Base-by-base conservation (phyloP, 257 asterid genomes). In the Lantana camara region DNA sequence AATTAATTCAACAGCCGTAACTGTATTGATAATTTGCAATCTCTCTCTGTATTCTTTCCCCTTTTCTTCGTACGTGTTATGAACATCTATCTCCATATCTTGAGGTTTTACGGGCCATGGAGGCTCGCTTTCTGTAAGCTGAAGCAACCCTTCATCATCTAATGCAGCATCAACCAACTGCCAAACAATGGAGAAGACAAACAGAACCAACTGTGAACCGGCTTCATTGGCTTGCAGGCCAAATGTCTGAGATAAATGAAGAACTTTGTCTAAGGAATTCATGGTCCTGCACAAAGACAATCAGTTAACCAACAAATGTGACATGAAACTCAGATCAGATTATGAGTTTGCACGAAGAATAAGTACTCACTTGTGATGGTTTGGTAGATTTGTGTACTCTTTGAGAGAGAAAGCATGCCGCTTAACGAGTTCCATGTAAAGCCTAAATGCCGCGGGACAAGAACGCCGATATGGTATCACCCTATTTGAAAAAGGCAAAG, bases 71-170 rank as follows among this genome's bases (percentile, higher is more conserved):
- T 75, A 78, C 54, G 47, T 54, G 54, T 69, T 68, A 38, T 44
- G 62, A 19, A 58, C 69, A 75, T 92, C 96, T 45, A 85, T 62
- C 68, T 85, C 95, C 95, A 85, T 85, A 34, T 87, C 96, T 69
- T 76, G 82, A 38, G 79, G 73, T 73, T 75, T 83, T 55, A 79
- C 87, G 15, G 85, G 85, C 96, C 97, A 92, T 69, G 41, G 63
- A 57, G 86, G 83, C 29, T 76, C 85, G 27, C 57, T 81, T 66
- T 84, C 97, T 2, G 83, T 75, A 50, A 78, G 88, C 61, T 85
- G 83, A 68, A 93, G 81, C 63, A 91, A 60, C 29, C 88, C 99
- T 82, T 93, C 96, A 68, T 93, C 99, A 60, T 93, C 99, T 64
- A 87, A 69, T 53, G 91, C 82, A 30, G 87, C 81, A 63, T 90